Evolutionary conservation across 2,329 filamentous ascomycete genomes (phyloP), one percentile per base, ranked within the genome.

Genomic region (Fusarium nelsonii): DNA sequence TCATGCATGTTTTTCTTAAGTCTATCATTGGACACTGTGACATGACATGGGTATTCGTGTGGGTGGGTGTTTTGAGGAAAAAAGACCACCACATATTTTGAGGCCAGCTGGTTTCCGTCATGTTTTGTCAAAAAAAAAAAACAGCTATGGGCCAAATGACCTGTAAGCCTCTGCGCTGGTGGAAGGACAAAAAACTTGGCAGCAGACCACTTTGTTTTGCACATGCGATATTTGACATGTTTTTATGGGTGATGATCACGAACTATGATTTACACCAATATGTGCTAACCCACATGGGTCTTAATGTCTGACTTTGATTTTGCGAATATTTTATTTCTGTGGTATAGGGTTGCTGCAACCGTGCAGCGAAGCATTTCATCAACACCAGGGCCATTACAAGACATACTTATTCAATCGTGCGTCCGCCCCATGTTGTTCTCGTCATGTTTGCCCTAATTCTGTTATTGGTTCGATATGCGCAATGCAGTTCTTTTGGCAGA

Each of bases 291-390:
- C 46, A 40, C 32, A 28, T 34, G 16, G 14, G 14, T 28, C 15
- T 26, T 28, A 9, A 32, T 45, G 23, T 23, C 23, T 23, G 23
- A 30, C n/a, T 23, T 50, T 39, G 8, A 28, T 44, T 51, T 65
- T 41, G 39, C 58, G 37, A 58, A 54, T 59, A 54, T 54, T 43
- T 16, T 36, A 23, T 46, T 46, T 39, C 48, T 70, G 66, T 69
- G 66, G 66, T 69, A 52, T 69, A 69, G 66, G 66, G 66, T 69
- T 69, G 54, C 49, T 55, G 46, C 48, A 49, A 30, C 57, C 52
- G 57, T 59, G 57, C 59, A 54, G 48, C 23, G 32, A 20, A 44
- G 34, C 36, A 51, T 37, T 37, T 52, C 46, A 20, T 55, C 23
- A 67, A 52, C 37, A 34, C 18, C 64, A 71, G 60, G 64, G 68